Percentiles rank a stretch among this genome's conserved stretches.
phyloP scores from a whole-genome alignment of 2,329 filamentous ascomycete species.

The Diplodia sapinea region DNA sequence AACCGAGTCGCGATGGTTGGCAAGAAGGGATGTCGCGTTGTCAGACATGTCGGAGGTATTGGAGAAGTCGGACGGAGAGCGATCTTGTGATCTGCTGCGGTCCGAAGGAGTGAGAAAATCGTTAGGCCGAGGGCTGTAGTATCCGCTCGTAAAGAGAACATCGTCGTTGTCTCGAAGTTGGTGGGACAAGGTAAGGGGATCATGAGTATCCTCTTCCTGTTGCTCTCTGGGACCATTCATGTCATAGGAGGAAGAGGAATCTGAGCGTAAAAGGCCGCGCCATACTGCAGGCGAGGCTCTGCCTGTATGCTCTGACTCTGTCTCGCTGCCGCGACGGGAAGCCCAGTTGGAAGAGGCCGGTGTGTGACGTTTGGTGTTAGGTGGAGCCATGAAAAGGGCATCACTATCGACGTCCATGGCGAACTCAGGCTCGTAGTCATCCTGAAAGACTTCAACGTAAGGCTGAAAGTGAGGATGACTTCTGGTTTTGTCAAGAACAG shows the following conservation, averaged over 20 bases:
- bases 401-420: conserved; percentile 27
- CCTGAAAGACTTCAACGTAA: conserved; percentile 35
- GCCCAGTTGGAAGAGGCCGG: conserved; percentile 34
- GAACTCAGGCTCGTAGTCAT: conserved; percentile 27
- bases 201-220: neutral
- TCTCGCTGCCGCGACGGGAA: conserved; percentile 37
- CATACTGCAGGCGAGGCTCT: neutral
- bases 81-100: neutral
- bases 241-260: neutral
- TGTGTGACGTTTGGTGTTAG: conserved; percentile 42
- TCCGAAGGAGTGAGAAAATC: neutral
- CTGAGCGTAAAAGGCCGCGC: neutral
- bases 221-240: neutral
- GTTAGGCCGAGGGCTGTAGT: conserved; percentile 25
- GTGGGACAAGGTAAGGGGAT: neutral
- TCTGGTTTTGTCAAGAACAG: conserved; percentile 9
- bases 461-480: conserved; percentile 33
- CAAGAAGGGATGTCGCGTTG: neutral
- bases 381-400: conserved; percentile 36
- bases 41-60: conserved; percentile 21
- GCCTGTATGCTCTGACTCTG: neutral
- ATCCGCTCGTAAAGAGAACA: conserved; percentile 3
- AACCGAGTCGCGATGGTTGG: conserved; percentile 16
- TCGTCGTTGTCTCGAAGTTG: neutral
- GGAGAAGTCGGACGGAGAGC: conserved; percentile 11